phyloP scores from a whole-genome alignment of 345 rosid species.

The Salix arbutifolia region DNA sequence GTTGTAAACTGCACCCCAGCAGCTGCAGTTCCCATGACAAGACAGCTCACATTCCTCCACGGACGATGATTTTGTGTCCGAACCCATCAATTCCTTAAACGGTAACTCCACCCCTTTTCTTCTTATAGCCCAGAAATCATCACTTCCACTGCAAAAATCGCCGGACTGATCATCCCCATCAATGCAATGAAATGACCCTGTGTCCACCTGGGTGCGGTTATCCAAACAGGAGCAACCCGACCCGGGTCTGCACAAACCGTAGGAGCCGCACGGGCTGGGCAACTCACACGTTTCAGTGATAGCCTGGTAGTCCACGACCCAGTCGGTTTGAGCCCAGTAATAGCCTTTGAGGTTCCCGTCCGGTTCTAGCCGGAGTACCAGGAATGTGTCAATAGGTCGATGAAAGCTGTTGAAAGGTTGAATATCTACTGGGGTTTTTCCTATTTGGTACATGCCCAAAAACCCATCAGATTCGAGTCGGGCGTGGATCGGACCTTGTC shows the following conservation, averaged over 20 bases:
- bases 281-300: conserved; percentile 58
- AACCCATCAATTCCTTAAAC: conserved; percentile 54
- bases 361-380: conserved; percentile 54
- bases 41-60: conserved; percentile 44
- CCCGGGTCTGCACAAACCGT: conserved; percentile 59
- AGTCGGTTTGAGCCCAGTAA: conserved; percentile 55
- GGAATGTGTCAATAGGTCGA: conserved; percentile 38
- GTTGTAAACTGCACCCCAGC: conserved; percentile 72
- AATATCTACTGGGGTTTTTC: conserved; percentile 56
- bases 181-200: conserved; percentile 36
- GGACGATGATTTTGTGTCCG: conserved; percentile 41
- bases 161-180: conserved; percentile 9
- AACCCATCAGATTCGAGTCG: conserved; percentile 57
- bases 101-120: conserved; percentile 64
- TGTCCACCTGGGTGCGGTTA: conserved; percentile 34
- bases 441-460: conserved; percentile 70
- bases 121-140: conserved; percentile 39
- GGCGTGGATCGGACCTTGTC: conserved; percentile 53
- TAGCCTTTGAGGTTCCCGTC: conserved; percentile 81
- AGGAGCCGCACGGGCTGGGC: conserved; percentile 66
- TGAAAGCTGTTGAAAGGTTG: conserved; percentile 62
- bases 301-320: conserved; percentile 66
- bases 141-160: conserved; percentile 38
- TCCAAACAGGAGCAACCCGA: conserved; percentile 74
- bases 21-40: conserved; percentile 60